Evolutionary conservation across 257 asterid genomes (phyloP).

Genomic region (Asclepias syriaca): DNA sequence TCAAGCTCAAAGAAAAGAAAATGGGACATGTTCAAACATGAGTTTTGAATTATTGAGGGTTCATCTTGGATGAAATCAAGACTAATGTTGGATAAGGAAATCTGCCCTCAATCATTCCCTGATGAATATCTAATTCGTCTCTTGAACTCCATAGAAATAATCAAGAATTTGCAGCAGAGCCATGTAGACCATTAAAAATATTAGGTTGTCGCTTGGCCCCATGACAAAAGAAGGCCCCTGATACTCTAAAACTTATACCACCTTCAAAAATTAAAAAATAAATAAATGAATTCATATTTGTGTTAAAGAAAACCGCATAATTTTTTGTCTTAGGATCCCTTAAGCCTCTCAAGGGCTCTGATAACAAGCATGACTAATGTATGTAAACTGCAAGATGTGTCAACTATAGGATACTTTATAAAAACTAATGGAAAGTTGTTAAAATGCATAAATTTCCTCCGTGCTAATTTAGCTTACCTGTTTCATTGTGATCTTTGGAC

Average conservation of each 20-base stretch:
- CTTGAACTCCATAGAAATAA: not conserved
- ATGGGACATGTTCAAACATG: not conserved
- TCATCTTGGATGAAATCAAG: not conserved
- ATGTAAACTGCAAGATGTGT: not conserved
- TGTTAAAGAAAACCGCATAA: too few relatives aligned
- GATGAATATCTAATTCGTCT: not conserved
- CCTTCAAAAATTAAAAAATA: too few relatives aligned
- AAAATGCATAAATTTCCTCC: not conserved
- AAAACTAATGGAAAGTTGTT: not conserved
- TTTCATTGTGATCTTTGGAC: slow-evolving; percentile 33
- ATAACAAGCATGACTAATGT: too few relatives aligned
- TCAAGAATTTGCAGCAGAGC: not conserved
- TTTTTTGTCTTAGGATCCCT: too few relatives aligned
- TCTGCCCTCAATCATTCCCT: not conserved
- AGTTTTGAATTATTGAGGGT: not conserved
- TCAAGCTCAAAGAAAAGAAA: not conserved
- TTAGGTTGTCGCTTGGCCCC: too few relatives aligned
- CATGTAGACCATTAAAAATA: too few relatives aligned
- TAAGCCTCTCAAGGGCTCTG: too few relatives aligned
- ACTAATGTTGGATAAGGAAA: not conserved
- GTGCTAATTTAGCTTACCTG: slow-evolving; percentile 31
- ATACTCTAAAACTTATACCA: too few relatives aligned
- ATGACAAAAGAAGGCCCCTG: too few relatives aligned
- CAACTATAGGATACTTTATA: not conserved
- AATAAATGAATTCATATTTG: too few relatives aligned